phyloP scores from a whole-genome alignment of 2,329 filamentous ascomycete species.

The Westerdykella ornata region DNA sequence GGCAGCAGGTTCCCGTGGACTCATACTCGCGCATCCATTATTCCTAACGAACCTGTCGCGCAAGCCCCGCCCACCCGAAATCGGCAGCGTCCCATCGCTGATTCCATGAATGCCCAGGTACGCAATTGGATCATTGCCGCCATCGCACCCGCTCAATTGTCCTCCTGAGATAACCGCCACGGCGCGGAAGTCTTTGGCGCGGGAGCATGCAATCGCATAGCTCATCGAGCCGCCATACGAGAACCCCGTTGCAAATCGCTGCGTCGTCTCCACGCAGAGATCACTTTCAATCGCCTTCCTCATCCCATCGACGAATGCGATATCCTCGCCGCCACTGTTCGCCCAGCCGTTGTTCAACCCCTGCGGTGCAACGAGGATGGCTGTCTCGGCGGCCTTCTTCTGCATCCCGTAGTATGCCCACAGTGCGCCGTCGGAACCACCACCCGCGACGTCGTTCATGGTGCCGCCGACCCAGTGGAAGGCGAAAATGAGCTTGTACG shows the following conservation, averaged over 20 bases:
- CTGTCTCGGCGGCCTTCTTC: constrained; percentile 29
- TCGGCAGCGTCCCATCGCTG: constrained; percentile 34
- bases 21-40: constrained; percentile 32
- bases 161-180: constrained; percentile 28
- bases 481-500: constrained; percentile 41
- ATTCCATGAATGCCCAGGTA: constrained; percentile 40
- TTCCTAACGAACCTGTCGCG: constrained; percentile 37
- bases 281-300: constrained; percentile 34
- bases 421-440: constrained; percentile 19
- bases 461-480: constrained; percentile 40
- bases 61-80: constrained; percentile 31
- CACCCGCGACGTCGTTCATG: constrained; percentile 33
- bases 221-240: constrained; percentile 43
- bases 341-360: constrained; percentile 41
- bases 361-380: constrained; percentile 43
- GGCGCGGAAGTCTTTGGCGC: constrained; percentile 36
- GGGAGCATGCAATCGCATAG: constrained; percentile 40
- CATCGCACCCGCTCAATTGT: constrained; percentile 17
- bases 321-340: constrained; percentile 40
- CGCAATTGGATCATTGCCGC: constrained; percentile 37
- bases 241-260: constrained; percentile 43
- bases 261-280: constrained; percentile 41
- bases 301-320: constrained; percentile 39
- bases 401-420: constrained; percentile 40
- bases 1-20: constrained; percentile 13